These are phyloP conservation scores for Mycena citricolor DNA, from an alignment of 1,284 basidiomycete genomes.

Conservation along the genomic window DNA sequence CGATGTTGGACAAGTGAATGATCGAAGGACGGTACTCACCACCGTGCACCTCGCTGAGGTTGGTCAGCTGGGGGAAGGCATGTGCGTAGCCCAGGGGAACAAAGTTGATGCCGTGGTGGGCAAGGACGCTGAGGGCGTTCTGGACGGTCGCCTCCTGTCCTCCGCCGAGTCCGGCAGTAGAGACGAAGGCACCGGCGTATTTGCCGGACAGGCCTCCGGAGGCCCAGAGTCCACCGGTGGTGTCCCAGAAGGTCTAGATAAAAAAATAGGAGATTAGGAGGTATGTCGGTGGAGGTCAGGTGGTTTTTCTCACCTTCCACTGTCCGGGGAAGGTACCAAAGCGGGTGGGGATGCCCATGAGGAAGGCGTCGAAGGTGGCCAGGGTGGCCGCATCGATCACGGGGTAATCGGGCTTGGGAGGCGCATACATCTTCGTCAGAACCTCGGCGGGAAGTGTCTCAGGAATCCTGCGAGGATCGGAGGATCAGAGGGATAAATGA, in stretches of 20 bases:
- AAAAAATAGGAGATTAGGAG: constrained; percentile 1
- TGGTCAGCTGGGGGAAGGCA: constrained; percentile 54
- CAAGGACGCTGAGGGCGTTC: constrained; percentile 67
- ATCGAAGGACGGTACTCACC: constrained; percentile 42
- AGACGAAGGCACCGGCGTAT: constrained; percentile 74
- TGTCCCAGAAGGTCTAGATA: constrained; percentile 74
- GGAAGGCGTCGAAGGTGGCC: constrained; percentile 63
- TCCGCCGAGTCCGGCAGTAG: constrained; percentile 64
- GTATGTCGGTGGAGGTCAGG: neutral
- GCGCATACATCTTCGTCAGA: constrained; percentile 76
- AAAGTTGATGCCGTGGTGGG: constrained; percentile 79
- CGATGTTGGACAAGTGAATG: no score
- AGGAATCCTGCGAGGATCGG: constrained; percentile 56
- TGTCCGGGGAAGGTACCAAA: constrained; percentile 72
- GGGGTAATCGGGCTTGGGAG: constrained; percentile 72
- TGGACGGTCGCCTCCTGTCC: constrained; percentile 74
- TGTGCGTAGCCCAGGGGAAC: constrained; percentile 78
- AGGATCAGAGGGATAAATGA: neutral
- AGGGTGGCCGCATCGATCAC: constrained; percentile 68
- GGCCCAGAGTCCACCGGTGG: constrained; percentile 79
- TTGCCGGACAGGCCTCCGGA: constrained; percentile 76
- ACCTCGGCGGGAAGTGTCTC: constrained; percentile 86
- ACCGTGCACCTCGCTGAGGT: constrained; percentile 66
- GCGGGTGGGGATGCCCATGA: constrained; percentile 80
- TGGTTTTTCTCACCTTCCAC: constrained; percentile 53